Conservation (phyloP, 169 alveolate genomes). For the Cryptosporidium andersoni region DNA sequence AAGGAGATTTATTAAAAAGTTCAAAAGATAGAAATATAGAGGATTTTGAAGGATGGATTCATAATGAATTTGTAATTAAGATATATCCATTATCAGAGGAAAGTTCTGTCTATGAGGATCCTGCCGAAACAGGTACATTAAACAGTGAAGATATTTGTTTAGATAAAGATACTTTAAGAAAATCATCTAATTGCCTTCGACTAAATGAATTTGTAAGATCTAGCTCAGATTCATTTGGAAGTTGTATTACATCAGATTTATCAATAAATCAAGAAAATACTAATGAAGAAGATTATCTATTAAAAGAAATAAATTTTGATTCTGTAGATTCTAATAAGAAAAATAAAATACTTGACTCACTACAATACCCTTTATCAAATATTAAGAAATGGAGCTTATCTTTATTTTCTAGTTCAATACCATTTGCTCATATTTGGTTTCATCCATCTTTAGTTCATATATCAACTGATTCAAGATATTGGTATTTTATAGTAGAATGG, state of each 20-base stretch:
- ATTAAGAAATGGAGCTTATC: conserved; percentile 47
- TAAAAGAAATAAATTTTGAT: too few relatives aligned
- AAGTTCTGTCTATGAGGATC: not conserved
- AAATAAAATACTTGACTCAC: too few relatives aligned
- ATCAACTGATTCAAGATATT: conserved; percentile 17
- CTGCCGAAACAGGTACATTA: not conserved
- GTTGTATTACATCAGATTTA: too few relatives aligned
- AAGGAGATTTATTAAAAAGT: conserved; percentile 15
- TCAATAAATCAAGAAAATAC: too few relatives aligned
- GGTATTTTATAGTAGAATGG: conserved; percentile 64
- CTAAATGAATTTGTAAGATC: too few relatives aligned
- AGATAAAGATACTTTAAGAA: too few relatives aligned
- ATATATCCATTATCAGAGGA: conserved; percentile 1
- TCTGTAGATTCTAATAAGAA: too few relatives aligned
- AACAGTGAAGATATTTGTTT: too few relatives aligned
- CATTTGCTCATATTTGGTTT: conserved; percentile 64
- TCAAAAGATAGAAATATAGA: not conserved
- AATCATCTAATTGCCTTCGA: too few relatives aligned
- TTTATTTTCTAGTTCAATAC: conserved; percentile 11
- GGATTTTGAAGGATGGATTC: conserved; percentile 27
- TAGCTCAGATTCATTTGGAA: too few relatives aligned
- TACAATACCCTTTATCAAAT: conserved; percentile 36
- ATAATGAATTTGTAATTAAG: conserved; percentile 46
- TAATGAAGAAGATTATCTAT: too few relatives aligned
- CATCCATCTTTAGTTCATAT: conserved; percentile 54